These are phyloP conservation scores for Mediolabrus comicus DNA, from an alignment of 108 stramenopile genomes.

Conservation along the genomic window DNA sequence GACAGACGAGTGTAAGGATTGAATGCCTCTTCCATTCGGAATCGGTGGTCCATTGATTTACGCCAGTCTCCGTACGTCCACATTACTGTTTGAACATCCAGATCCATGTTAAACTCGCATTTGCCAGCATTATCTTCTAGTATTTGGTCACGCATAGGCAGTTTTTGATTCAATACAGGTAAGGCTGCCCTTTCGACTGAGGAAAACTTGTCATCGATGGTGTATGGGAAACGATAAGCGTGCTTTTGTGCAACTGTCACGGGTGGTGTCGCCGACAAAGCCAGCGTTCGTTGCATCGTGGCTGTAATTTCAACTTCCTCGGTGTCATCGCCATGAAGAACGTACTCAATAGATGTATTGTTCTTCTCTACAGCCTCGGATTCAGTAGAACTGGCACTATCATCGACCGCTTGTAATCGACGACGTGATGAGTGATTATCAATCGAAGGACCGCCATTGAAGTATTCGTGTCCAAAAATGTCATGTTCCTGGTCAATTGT, in stretches of 20 bases:
- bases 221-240: constrained; percentile 64
- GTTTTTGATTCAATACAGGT: constrained; percentile 43
- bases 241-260: constrained; percentile 6
- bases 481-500: constrained; percentile 23
- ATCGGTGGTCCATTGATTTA: constrained; percentile 41
- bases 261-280: neutral
- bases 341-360: neutral
- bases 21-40: constrained; percentile 40
- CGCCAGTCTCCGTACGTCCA: constrained; percentile 76
- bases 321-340: neutral
- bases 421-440: neutral
- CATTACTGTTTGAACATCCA: constrained; percentile 63
- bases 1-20: constrained; percentile 6
- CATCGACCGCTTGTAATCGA: neutral
- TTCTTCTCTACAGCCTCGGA: neutral
- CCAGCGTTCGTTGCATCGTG: neutral
- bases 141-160: constrained; percentile 60
- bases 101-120: constrained; percentile 81
- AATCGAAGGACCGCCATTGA: neutral
- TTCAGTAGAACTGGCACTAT: neutral
- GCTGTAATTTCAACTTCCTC: neutral
- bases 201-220: constrained; percentile 59
- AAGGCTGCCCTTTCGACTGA: constrained; percentile 43
- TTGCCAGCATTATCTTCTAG: constrained; percentile 63
- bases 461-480: neutral